Evolutionary conservation across 805 yeast species (phyloP).

Genomic region (Jamesozyma hellenica): DNA sequence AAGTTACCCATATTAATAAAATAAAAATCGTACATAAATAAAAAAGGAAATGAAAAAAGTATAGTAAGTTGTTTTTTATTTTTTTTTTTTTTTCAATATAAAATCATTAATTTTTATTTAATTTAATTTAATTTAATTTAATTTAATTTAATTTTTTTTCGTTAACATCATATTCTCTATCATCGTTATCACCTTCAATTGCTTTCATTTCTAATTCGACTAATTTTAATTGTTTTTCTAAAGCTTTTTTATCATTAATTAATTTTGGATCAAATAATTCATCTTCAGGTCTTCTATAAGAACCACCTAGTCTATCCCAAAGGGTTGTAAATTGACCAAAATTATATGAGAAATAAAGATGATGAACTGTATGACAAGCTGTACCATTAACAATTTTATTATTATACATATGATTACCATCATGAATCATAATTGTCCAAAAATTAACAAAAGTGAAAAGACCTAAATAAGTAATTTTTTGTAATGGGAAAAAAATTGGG

Average conservation of each 20-base stretch:
- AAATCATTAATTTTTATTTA: no score
- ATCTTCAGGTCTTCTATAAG: constrained; percentile 86
- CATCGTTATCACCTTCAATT: constrained; percentile 70
- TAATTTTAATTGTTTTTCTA: constrained; percentile 60
- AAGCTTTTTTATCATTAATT: constrained; percentile 48
- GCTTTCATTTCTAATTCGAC: constrained; percentile 70
- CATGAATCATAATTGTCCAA: constrained; percentile 98
- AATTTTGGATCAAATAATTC: constrained; percentile 61
- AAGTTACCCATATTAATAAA: no score
- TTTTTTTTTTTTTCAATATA: neutral
- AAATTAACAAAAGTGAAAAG: constrained; percentile 87
- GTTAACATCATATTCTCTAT: constrained; percentile 52
- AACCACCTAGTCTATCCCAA: constrained; percentile 94
- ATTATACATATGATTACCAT: constrained; percentile 88
- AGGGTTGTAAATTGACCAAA: constrained; percentile 96
- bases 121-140: neutral
- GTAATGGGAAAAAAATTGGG: constrained; percentile 87
- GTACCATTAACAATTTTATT: constrained; percentile 95
- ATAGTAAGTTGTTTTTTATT: no score
- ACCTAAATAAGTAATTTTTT: constrained; percentile 71
- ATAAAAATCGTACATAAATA: no score
- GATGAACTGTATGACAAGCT: constrained; percentile 97
- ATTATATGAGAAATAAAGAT: constrained; percentile 92
- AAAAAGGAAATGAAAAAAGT: no score
- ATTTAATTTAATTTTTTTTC: constrained; percentile 1